These are phyloP conservation scores for Talaromyces sp. DNA, from an alignment of 2,329 filamentous ascomycete genomes.

Conservation along the genomic window DNA sequence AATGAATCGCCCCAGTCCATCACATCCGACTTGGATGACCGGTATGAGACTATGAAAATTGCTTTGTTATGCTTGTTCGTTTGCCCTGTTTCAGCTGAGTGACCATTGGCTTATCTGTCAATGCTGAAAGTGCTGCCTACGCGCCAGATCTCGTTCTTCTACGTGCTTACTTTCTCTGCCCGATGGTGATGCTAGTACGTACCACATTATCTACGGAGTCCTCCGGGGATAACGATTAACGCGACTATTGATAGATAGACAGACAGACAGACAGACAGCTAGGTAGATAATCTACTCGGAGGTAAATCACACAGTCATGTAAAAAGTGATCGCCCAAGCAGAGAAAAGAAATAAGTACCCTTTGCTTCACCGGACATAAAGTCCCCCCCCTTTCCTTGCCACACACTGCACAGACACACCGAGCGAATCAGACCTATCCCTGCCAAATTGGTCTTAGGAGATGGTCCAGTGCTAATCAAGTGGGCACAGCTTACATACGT, in stretches of 20 bases:
- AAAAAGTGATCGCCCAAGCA: no score
- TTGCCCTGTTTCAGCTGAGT: not conserved
- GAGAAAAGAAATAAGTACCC: not conserved
- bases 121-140: not conserved
- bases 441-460: not conserved
- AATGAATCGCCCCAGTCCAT: not conserved
- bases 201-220: not conserved
- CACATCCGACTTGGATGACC: not conserved
- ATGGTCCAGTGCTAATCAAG: not conserved
- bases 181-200: not conserved
- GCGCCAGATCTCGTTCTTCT: not conserved
- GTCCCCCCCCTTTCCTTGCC: not conserved
- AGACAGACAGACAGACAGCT: not conserved
- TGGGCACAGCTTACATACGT: no score
- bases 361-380: not conserved
- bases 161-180: no score
- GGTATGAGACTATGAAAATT: not conserved
- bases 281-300: no score
- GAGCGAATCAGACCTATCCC: not conserved
- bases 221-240: not conserved
- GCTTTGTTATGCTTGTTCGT: not conserved
- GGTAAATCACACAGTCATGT: no score
- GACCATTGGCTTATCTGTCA: not conserved
- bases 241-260: not conserved
- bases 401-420: constrained; percentile 2